These are phyloP conservation scores for Penicillium desertorum DNA, from an alignment of 495 filamentous ascomycete genomes.

Conservation along the genomic window DNA sequence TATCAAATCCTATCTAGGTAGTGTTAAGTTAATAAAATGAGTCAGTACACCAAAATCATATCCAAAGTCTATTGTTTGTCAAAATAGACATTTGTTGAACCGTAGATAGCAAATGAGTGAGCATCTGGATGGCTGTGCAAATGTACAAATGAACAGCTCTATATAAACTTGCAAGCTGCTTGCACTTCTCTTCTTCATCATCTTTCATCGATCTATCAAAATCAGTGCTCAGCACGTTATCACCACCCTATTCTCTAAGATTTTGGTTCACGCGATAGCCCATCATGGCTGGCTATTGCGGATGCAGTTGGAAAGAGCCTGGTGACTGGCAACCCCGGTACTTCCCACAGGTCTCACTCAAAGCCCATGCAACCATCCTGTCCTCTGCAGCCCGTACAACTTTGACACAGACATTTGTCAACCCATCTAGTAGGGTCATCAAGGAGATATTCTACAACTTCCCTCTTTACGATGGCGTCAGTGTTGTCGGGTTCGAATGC, in stretches of 20 bases:
- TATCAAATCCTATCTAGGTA: no score
- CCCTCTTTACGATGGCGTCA: slow-evolving; percentile 25
- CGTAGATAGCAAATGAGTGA: not conserved
- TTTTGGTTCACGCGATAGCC: not conserved
- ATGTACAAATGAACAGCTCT: not conserved
- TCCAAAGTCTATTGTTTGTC: not conserved
- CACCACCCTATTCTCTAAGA: no score
- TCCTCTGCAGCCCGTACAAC: slow-evolving; percentile 19
- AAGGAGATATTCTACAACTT: slow-evolving; percentile 18
- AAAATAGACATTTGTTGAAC: not conserved
- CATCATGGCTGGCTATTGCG: slow-evolving; percentile 7
- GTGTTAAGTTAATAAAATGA: no score
- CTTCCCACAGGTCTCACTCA: slow-evolving; percentile 21
- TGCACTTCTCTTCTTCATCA: not conserved
- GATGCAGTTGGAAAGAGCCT: not conserved
- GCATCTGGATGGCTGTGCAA: no score
- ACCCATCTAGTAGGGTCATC: slow-evolving; percentile 6
- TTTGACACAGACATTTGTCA: slow-evolving; percentile 20
- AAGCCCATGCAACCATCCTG: slow-evolving; percentile 20
- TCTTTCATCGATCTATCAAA: not conserved
- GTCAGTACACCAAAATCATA: no score
- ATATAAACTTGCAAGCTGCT: not conserved
- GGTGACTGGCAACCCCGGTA: not conserved
- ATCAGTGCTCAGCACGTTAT: not conserved
- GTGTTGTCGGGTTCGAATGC: slow-evolving; percentile 20